phyloP scores from a whole-genome alignment of 257 asterid genomes.

The Solanum rostratum region DNA sequence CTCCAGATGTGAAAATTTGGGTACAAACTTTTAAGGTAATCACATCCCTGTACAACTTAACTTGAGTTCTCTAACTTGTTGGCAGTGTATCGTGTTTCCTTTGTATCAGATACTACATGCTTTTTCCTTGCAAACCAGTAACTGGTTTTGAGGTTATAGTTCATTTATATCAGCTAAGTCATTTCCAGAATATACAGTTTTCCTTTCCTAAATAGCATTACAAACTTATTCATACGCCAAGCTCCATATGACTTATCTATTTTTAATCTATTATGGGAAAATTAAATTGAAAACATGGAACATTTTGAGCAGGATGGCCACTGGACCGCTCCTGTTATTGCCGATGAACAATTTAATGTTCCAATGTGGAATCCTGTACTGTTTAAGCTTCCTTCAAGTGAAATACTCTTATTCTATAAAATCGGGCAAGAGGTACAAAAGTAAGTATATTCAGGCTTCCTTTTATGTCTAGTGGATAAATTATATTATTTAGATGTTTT shows the following conservation, averaged over 20 bases:
- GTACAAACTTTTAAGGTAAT: conserved; percentile 67
- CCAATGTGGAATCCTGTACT: conserved; percentile 97
- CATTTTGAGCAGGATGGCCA: conserved; percentile 45
- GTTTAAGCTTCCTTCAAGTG: conserved; percentile 56
- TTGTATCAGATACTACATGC: not conserved
- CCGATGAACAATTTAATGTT: conserved; percentile 60
- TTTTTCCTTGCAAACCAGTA: not conserved
- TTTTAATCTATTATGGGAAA: not conserved
- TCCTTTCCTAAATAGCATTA: not conserved
- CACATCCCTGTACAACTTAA: not conserved
- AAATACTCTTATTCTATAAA: conserved; percentile 70
- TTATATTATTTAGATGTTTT: not conserved
- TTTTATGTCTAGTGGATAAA: not conserved
- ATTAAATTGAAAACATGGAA: not conserved
- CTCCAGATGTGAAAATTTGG: conserved; percentile 90
- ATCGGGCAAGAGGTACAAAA: conserved; percentile 83
- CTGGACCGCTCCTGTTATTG: conserved; percentile 73
- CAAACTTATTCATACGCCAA: not conserved
- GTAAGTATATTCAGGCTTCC: conserved; percentile 25
- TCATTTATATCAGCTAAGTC: not conserved
- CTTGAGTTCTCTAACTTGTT: not conserved
- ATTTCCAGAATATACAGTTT: not conserved
- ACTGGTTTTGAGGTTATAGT: not conserved
- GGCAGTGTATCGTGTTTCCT: not conserved
- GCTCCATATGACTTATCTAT: not conserved